A percentile compares a stretch with the other conserved stretches of the same genome.
phyloP scores from a whole-genome alignment of 768 basidiomycete species.

The Sarcomyxa edulis region DNA sequence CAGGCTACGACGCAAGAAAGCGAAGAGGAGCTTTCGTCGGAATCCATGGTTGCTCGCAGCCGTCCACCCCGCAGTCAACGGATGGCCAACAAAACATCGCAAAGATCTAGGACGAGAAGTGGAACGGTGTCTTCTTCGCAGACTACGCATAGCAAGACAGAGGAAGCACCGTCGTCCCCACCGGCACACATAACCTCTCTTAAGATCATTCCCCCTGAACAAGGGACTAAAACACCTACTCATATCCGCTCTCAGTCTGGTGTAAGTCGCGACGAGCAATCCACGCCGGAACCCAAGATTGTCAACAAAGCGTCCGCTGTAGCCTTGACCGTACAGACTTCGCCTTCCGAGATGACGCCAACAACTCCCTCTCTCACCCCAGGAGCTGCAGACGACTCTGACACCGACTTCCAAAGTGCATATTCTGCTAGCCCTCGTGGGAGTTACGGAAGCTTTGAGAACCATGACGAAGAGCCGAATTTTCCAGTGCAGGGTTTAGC shows the following conservation, averaged over 20 bases:
- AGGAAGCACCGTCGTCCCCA: slow-evolving; percentile 23
- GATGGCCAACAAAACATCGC: slow-evolving; percentile 25
- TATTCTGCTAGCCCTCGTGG: slow-evolving; percentile 71
- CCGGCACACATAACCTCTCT: slow-evolving; percentile 18
- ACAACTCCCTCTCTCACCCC: slow-evolving; percentile 30
- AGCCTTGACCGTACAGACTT: slow-evolving; percentile 16
- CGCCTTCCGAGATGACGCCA: slow-evolving; percentile 16
- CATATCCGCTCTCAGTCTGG: slow-evolving; percentile 31
- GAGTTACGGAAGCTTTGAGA: slow-evolving; percentile 52
- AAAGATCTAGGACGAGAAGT: slow-evolving; percentile 48
- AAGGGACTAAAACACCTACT: slow-evolving; percentile 35
- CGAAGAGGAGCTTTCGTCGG: slow-evolving; percentile 54
- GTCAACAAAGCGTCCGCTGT: slow-evolving; percentile 10
- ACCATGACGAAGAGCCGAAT: slow-evolving; percentile 21
- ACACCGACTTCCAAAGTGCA: slow-evolving; percentile 85
- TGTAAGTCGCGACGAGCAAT: slow-evolving; percentile 25
- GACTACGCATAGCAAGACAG: slow-evolving; percentile 29
- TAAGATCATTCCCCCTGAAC: slow-evolving; percentile 26
- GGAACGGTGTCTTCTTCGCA: slow-evolving; percentile 62
- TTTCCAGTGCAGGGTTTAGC: slow-evolving; percentile 13
- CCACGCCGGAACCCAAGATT: not conserved
- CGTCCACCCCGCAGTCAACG: slow-evolving; percentile 34
- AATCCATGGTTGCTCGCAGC: slow-evolving; percentile 33
- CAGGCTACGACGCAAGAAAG: slow-evolving; percentile 38
- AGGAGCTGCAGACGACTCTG: slow-evolving; percentile 63